Percentiles rank a stretch among this genome's conserved stretches.
phyloP scores from a whole-genome alignment of 306 rosid genomes.

The Nissolia schottii region DNA sequence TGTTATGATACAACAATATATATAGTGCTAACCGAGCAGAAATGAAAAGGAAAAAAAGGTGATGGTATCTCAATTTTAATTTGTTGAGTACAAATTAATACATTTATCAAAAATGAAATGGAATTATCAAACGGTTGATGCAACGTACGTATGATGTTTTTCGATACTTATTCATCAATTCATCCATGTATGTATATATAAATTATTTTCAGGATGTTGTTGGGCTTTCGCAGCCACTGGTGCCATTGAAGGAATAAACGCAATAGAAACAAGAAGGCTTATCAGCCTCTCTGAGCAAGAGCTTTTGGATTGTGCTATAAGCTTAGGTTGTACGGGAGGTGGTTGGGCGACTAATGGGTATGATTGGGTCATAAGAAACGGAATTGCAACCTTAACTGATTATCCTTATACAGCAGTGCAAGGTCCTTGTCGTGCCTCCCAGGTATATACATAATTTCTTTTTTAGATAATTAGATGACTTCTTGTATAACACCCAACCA shows the following conservation, averaged over 20 bases:
- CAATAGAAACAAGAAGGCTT: not conserved
- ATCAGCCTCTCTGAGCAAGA: slow-evolving; percentile 8
- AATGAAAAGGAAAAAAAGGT: too few relatives aligned
- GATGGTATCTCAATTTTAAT: too few relatives aligned
- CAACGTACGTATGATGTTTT: too few relatives aligned
- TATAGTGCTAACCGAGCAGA: not conserved
- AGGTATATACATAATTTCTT: too few relatives aligned
- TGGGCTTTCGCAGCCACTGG: slow-evolving; percentile 15
- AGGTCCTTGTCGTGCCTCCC: slow-evolving; percentile 34
- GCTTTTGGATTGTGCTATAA: slow-evolving; percentile 1
- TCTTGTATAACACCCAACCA: too few relatives aligned
- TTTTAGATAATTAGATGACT: too few relatives aligned
- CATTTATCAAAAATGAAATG: not conserved
- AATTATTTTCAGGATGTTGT: slow-evolving; percentile 1
- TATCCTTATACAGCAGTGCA: not conserved
- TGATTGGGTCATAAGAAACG: not conserved
- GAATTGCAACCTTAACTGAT: not conserved
- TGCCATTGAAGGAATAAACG: slow-evolving; percentile 10
- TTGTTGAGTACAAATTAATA: too few relatives aligned
- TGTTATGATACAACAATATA: too few relatives aligned
- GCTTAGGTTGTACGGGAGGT: not conserved
- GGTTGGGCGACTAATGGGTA: slow-evolving; percentile 42
- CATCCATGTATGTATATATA: too few relatives aligned
- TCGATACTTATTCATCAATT: too few relatives aligned
- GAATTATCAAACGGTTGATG: too few relatives aligned